A percentile compares a stretch with the other conserved stretches of the same genome.
Evolutionary conservation across 2,329 filamentous ascomycete genomes (phyloP).

Genomic region (Fusarium sp.): DNA sequence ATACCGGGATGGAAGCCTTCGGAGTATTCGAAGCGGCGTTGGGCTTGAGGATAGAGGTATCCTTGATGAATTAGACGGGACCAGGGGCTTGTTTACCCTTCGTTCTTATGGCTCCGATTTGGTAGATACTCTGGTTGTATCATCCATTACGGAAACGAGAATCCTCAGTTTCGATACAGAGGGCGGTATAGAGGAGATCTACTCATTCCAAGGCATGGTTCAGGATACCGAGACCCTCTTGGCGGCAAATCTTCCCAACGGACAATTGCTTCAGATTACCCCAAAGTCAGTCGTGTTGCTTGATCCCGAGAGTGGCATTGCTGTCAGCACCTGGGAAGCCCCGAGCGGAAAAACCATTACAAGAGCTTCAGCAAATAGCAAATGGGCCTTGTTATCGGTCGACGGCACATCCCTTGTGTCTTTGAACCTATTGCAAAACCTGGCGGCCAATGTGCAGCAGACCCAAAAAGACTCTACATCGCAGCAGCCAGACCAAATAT

Average conservation of each 20-base stretch:
- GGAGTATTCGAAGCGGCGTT: conserved; percentile 94
- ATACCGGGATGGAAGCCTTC: conserved; percentile 87
- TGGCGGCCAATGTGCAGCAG: conserved; percentile 73
- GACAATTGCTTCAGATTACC: conserved; percentile 83
- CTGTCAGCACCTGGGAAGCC: conserved; percentile 72
- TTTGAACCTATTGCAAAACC: conserved; percentile 72
- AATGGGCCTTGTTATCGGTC: conserved; percentile 80
- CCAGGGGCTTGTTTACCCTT: conserved; percentile 81
- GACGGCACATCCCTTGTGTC: conserved; percentile 82
- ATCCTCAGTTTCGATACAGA: conserved; percentile 82
- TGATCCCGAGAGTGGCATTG: conserved; percentile 70
- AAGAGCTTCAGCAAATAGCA: conserved; percentile 81
- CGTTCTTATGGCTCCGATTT: conserved; percentile 64
- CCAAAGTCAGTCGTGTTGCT: conserved; percentile 73
- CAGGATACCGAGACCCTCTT: conserved; percentile 82
- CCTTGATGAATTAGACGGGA: conserved; percentile 82
- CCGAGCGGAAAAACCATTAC: conserved; percentile 75
- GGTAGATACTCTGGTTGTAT: conserved; percentile 82
- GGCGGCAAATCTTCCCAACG: conserved; percentile 75
- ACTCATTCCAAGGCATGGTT: conserved; percentile 79
- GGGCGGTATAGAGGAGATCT: conserved; percentile 89
- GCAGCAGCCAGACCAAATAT: conserved; percentile 76
- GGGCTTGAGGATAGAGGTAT: conserved; percentile 90
- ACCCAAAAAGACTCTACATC: conserved; percentile 67
- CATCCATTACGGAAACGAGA: conserved; percentile 87